Percentiles rank a stretch among this genome's conserved stretches.
These are phyloP conservation scores for Pezicula radicicola DNA, from an alignment of 2,329 filamentous ascomycete species.

Conservation along the genomic window DNA sequence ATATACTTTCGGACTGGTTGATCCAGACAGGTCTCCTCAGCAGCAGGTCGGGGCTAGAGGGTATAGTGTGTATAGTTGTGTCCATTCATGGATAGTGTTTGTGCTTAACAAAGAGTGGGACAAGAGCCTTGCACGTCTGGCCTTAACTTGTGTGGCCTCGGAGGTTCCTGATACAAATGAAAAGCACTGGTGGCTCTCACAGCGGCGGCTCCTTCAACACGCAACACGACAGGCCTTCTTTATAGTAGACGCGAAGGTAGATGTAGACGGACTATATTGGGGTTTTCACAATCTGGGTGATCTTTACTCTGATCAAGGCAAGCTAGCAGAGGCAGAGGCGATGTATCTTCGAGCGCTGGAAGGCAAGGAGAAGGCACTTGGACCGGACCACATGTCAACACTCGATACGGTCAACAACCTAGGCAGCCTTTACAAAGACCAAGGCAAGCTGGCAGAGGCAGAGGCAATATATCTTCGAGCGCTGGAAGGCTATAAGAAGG, in stretches of 20 bases:
- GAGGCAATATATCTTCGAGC: constrained; percentile 14
- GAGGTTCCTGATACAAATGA: constrained; percentile 6
- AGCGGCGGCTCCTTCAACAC: constrained; percentile 17
- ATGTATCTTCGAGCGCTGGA: constrained; percentile 10
- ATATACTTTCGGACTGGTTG: constrained; percentile 10
- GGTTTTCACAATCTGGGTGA: constrained; percentile 1
- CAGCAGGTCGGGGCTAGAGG: constrained; percentile 4
- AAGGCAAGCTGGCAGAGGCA: constrained; percentile 24
- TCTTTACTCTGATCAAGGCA: constrained; percentile 8
- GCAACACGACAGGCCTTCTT: neutral
- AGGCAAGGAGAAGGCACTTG: constrained; percentile 16
- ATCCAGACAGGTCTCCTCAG: constrained; percentile 6
- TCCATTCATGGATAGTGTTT: constrained; percentile 8
- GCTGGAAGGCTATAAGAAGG: constrained; percentile 15
- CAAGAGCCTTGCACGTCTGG: constrained; percentile 3
- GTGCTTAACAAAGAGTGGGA: constrained; percentile 12
- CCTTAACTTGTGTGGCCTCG: constrained; percentile 5
- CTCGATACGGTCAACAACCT: constrained; percentile 21
- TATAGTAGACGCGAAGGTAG: constrained; percentile 8
- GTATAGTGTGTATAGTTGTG: constrained; percentile 14
- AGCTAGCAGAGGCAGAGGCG: neutral
- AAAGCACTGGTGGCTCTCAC: constrained; percentile 11
- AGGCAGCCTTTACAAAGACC: constrained; percentile 24
- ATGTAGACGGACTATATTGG: constrained; percentile 5
- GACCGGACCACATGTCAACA: constrained; percentile 19